Conservation (phyloP, 805 yeast genomes). For the Candida easanensis region DNA sequence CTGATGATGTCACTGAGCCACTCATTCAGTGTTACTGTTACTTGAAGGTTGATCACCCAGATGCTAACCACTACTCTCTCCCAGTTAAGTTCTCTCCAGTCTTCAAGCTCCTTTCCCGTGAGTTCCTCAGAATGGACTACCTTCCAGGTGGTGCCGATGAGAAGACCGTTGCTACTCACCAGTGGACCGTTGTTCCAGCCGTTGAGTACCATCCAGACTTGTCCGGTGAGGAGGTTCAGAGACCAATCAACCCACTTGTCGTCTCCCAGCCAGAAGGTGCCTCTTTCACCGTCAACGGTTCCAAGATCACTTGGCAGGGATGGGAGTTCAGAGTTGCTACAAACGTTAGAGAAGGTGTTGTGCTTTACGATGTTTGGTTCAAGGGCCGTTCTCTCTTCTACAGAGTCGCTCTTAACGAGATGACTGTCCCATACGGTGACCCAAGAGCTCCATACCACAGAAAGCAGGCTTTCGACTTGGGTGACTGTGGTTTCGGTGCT, state of each 20-base stretch:
- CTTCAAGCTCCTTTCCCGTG: constrained; percentile 56
- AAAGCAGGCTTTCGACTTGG: constrained; percentile 84
- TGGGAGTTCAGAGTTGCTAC: constrained; percentile 76
- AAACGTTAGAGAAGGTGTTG: constrained; percentile 78
- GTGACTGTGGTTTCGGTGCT: constrained; percentile 81
- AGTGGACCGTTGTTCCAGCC: constrained; percentile 57
- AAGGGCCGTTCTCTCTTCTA: constrained; percentile 76
- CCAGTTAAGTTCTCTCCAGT: constrained; percentile 76
- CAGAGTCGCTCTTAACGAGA: constrained; percentile 71
- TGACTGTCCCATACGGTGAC: constrained; percentile 89
- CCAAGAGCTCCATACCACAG: constrained; percentile 81
- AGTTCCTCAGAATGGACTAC: constrained; percentile 69
- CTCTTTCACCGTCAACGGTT: constrained; percentile 57
- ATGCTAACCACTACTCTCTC: constrained; percentile 72
- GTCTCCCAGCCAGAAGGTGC: constrained; percentile 80
- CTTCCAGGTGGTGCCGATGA: constrained; percentile 72
- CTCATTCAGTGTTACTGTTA: constrained; percentile 75
- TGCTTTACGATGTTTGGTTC: constrained; percentile 66
- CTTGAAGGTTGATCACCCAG: constrained; percentile 63
- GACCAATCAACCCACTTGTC: constrained; percentile 68
- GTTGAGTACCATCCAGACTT: constrained; percentile 76
- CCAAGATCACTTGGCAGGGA: constrained; percentile 73
- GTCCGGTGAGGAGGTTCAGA: constrained; percentile 44
- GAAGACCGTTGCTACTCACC: constrained; percentile 47
- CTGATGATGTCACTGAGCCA: constrained; percentile 46